phyloP scores from a whole-genome alignment of 176 grass and related monocot genomes.

The Cymbopogon citratus region DNA sequence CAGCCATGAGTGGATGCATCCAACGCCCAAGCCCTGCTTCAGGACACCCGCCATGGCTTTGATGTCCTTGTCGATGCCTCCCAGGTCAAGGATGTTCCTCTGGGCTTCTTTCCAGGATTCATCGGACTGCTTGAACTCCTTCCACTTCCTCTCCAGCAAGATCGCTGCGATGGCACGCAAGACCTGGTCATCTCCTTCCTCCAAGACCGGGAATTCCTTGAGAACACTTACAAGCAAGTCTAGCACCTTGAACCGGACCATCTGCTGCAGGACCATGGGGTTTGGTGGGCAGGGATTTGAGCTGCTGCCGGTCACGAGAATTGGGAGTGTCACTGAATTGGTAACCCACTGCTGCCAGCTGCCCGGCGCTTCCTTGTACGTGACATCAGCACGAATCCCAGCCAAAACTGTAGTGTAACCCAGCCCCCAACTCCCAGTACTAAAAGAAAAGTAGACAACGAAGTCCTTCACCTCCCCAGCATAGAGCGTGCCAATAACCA shows the following conservation, averaged over 20 bases:
- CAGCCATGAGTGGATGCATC: no score
- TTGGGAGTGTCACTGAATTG: neutral
- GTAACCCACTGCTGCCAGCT: no score
- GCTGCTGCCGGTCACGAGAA: neutral
- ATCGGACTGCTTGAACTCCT: no score
- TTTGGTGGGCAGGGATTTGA: neutral
- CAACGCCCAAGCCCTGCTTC: no score
- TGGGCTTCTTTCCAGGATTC: no score
- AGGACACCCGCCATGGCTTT: no score
- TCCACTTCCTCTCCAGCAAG: neutral
- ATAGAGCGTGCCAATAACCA: neutral
- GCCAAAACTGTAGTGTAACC: neutral
- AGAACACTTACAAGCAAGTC: neutral
- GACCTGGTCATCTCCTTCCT: neutral
- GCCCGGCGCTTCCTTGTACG: neutral
- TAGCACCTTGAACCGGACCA: neutral
- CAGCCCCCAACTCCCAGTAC: neutral
- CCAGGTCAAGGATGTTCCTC: no score
- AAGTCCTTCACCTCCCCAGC: constrained; percentile 2
- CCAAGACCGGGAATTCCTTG: neutral
- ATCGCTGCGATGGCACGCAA: neutral
- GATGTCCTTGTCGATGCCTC: no score
- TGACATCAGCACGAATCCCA: neutral
- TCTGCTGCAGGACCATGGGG: neutral
- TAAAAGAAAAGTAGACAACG: neutral